Percentiles rank a stretch among this genome's conserved stretches.
Conservation (phyloP, 257 asterid genomes). For the Prunella vulgaris region DNA sequence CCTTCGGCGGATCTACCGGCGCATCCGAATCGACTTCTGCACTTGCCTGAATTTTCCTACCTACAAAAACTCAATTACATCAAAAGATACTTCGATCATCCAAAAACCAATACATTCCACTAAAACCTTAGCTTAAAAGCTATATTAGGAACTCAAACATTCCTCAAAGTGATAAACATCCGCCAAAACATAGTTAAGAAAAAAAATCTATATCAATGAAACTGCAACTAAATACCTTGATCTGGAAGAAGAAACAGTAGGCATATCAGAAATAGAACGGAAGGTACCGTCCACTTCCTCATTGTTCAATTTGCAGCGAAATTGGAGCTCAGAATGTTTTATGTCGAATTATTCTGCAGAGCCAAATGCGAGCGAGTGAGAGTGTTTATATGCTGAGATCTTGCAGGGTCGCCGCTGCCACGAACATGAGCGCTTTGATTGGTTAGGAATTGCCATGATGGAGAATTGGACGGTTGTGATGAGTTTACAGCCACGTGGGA, state of each 20-base stretch:
- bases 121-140: not conserved
- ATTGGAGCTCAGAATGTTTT: not conserved
- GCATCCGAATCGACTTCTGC: slow-evolving; percentile 68
- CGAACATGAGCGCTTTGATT: slow-evolving; percentile 38
- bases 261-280: slow-evolving; percentile 59
- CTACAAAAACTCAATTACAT: slow-evolving; percentile 24
- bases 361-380: not conserved
- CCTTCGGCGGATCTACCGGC: slow-evolving; percentile 74
- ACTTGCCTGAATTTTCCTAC: slow-evolving; percentile 64
- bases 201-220: not conserved
- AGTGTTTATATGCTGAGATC: slow-evolving; percentile 5
- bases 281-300: slow-evolving; percentile 86
- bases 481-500: slow-evolving; percentile 34
- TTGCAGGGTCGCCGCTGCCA: slow-evolving; percentile 25
- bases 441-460: slow-evolving; percentile 42
- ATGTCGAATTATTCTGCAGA: not conserved
- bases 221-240: slow-evolving; percentile 45
- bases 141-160: not conserved
- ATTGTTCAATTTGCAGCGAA: slow-evolving; percentile 23
- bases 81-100: not conserved
- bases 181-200: not conserved
- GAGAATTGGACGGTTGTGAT: slow-evolving; percentile 37
- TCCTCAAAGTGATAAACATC: not conserved
- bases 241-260: slow-evolving; percentile 76
- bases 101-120: not conserved